These are phyloP conservation scores for Fusarium sp. DNA, from an alignment of 2,329 filamentous ascomycete species.

Conservation along the genomic window DNA sequence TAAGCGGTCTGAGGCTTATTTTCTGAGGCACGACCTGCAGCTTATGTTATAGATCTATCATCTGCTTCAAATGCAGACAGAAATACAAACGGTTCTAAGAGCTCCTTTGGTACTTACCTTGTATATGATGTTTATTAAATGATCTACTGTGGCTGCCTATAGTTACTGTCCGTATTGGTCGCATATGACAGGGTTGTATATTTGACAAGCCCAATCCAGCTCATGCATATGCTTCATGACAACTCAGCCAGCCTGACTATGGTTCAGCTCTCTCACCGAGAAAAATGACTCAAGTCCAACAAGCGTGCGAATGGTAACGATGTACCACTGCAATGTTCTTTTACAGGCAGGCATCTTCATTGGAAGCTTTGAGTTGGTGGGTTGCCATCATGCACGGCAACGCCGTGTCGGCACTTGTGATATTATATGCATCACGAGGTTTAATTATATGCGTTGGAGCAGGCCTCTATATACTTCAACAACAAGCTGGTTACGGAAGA, in stretches of 20 bases:
- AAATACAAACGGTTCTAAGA: slow-evolving; percentile 2
- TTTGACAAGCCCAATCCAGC: neutral
- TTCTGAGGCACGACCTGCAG: neutral
- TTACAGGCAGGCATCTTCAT: neutral
- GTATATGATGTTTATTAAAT: neutral
- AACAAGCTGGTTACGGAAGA: neutral
- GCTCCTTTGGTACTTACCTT: neutral
- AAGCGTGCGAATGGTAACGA: neutral
- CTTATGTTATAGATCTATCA: neutral
- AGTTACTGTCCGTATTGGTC: neutral
- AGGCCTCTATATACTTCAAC: slow-evolving; percentile 5
- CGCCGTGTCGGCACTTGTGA: slow-evolving; percentile 19
- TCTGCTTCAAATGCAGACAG: slow-evolving; percentile 3
- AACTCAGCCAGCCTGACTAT: slow-evolving; percentile 5
- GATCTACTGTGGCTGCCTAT: neutral
- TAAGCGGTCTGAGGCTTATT: neutral
- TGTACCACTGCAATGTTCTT: neutral
- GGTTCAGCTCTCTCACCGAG: slow-evolving; percentile 8
- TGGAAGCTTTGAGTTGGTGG: slow-evolving; percentile 15
- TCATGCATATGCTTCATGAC: slow-evolving; percentile 18
- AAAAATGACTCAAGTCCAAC: neutral
- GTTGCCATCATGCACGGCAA: slow-evolving; percentile 26
- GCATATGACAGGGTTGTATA: neutral
- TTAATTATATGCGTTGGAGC: neutral
- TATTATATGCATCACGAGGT: slow-evolving; percentile 21